A percentile compares a stretch with the other conserved stretches of the same genome.
Evolutionary conservation across 2,329 filamentous ascomycete species (phyloP).

Genomic region (Xylaria sp.): DNA sequence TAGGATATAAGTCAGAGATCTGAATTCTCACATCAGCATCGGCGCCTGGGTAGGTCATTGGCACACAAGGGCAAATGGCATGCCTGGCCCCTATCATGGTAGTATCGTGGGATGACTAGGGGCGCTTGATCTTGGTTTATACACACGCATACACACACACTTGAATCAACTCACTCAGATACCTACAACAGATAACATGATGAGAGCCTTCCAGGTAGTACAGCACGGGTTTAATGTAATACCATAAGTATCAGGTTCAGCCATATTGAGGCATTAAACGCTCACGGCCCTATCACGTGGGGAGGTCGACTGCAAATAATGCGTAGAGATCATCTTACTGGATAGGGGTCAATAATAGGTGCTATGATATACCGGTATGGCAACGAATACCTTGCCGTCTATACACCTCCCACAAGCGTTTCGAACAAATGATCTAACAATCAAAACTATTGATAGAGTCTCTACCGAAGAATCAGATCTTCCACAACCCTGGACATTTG

Average conservation of each 20-base stretch:
- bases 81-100: conserved; percentile 19
- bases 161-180: conserved; percentile 4
- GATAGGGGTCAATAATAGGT: background rate
- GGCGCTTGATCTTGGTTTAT: conserved; percentile 25
- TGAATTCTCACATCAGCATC: conserved; percentile 38
- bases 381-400: background rate
- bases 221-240: conserved; percentile 21
- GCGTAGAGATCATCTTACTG: conserved; percentile 20
- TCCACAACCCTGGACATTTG: conserved; percentile 31
- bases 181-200: conserved; percentile 1
- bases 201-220: conserved; percentile 21
- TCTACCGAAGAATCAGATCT: conserved; percentile 32
- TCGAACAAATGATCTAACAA: conserved; percentile 29
- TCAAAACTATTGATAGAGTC: conserved; percentile 7
- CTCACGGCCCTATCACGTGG: conserved; percentile 35
- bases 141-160: conserved; percentile 23
- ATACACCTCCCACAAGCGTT: conserved; percentile 19
- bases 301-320: conserved; percentile 33
- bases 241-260: conserved; percentile 5
- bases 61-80: conserved; percentile 10
- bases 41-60: conserved; percentile 22
- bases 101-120: conserved; percentile 22
- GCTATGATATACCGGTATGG: conserved; percentile 7
- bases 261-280: conserved; percentile 23
- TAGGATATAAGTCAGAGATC: conserved; percentile 18